phyloP scores from a whole-genome alignment of 2,329 filamentous ascomycete genomes.

The Beauveria rudraprayagi region DNA sequence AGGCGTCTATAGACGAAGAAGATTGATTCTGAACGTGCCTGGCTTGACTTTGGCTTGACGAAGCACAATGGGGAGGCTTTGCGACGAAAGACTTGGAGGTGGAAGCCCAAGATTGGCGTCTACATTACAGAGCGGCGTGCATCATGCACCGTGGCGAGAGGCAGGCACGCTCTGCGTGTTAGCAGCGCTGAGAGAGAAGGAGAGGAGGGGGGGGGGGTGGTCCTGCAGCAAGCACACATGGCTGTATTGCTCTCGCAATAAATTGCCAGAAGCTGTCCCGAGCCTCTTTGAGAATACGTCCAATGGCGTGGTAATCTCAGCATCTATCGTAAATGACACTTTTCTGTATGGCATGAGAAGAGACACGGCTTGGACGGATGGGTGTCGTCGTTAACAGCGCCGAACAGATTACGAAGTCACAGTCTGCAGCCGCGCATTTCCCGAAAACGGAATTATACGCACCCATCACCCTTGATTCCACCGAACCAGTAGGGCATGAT shows the following conservation, averaged over 20 bases:
- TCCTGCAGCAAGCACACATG: neutral
- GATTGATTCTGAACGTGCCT: constrained; percentile 30
- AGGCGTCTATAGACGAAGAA: too few species aligned
- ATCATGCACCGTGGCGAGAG: neutral
- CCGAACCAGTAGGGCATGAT: too few species aligned
- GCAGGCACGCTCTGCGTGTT: neutral
- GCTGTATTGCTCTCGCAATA: too few species aligned
- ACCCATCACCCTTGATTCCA: too few species aligned
- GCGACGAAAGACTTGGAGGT: neutral
- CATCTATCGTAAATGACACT: neutral
- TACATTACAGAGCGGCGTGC: neutral
- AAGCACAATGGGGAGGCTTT: constrained; percentile 27
- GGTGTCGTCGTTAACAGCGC: neutral
- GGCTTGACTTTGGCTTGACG: constrained; percentile 29
- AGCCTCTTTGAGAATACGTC: neutral
- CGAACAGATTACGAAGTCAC: neutral
- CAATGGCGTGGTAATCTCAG: neutral
- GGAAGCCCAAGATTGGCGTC: too few species aligned
- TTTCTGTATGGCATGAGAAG: neutral
- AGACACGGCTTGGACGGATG: neutral
- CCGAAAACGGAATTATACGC: neutral
- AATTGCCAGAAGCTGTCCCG: too few species aligned
- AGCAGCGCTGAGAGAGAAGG: neutral
- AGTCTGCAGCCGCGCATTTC: neutral
- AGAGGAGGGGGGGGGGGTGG: neutral